These are phyloP conservation scores for Trapa incisa DNA, from an alignment of 345 rosid genomes.

Conservation along the genomic window DNA sequence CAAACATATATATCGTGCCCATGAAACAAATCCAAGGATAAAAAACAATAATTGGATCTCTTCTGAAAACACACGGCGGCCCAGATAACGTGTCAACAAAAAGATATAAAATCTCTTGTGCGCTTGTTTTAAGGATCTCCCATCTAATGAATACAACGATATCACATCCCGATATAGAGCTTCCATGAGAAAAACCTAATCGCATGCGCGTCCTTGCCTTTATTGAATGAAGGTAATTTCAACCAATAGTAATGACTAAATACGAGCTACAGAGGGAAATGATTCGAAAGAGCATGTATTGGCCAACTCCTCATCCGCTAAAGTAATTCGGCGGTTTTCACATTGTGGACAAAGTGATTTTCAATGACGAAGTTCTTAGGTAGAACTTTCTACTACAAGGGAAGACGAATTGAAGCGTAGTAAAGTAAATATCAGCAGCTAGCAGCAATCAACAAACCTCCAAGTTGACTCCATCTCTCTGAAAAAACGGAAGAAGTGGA, in stretches of 20 bases:
- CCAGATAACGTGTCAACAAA: too few relatives aligned
- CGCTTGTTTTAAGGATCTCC: not conserved
- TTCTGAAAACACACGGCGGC: not conserved
- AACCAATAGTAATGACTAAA: not conserved
- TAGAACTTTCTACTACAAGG: not conserved
- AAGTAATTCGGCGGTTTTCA: not conserved
- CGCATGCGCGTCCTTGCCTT: not conserved
- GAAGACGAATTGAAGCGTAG: not conserved
- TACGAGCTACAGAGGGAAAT: not conserved
- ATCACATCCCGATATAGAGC: not conserved
- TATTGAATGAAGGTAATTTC: not conserved
- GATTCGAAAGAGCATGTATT: too few relatives aligned
- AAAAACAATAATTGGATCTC: not conserved
- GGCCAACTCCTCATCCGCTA: not conserved
- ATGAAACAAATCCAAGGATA: not conserved
- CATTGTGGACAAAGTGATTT: not conserved
- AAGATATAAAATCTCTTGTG: not conserved
- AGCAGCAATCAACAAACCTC: conserved; percentile 5
- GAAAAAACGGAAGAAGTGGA: conserved; percentile 12
- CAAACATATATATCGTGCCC: not conserved
- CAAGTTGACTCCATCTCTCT: conserved; percentile 8
- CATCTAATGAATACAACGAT: not conserved
- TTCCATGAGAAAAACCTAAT: not conserved
- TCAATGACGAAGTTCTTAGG: not conserved
- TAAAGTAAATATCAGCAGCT: not conserved